Percentiles rank a stretch among this genome's conserved stretches.
phyloP scores from a whole-genome alignment of 225 moss, liverwort and hornwort species.

The Physcomitrium patens region DNA sequence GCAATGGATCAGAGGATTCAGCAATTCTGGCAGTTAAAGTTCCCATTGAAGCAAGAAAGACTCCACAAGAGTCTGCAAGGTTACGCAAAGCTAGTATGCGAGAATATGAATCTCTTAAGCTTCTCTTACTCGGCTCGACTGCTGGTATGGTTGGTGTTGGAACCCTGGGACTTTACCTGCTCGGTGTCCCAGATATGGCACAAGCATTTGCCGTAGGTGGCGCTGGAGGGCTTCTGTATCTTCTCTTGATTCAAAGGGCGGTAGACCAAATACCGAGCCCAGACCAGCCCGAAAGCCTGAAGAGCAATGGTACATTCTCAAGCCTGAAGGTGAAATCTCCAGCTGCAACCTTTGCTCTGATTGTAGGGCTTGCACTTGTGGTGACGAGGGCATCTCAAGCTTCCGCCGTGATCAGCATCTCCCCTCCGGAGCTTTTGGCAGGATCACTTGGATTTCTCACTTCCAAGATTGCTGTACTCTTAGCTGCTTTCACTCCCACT shows the following conservation, averaged over 20 bases:
- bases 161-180: slow-evolving; percentile 55
- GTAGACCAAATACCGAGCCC: slow-evolving; percentile 79
- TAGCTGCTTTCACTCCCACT: slow-evolving; percentile 63
- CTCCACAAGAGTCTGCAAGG: slow-evolving; percentile 39
- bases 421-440: slow-evolving; percentile 71
- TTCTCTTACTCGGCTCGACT: slow-evolving; percentile 68
- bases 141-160: slow-evolving; percentile 69
- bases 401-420: slow-evolving; percentile 47
- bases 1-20: slow-evolving; percentile 41
- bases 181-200: slow-evolving; percentile 60
- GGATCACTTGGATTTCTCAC: slow-evolving; percentile 77
- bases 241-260: slow-evolving; percentile 69
- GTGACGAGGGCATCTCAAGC: slow-evolving; percentile 65
- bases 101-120: slow-evolving; percentile 76
- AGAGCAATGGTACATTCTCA: slow-evolving; percentile 7
- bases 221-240: slow-evolving; percentile 67
- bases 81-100: slow-evolving; percentile 69
- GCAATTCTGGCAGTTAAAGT: slow-evolving; percentile 28
- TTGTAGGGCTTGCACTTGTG: slow-evolving; percentile 65
- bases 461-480: slow-evolving; percentile 73
- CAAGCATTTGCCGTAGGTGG: slow-evolving; percentile 83
- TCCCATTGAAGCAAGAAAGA: slow-evolving; percentile 22
- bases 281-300: slow-evolving; percentile 1
- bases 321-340: slow-evolving; percentile 41
- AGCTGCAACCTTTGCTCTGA: slow-evolving; percentile 57